Evolutionary conservation across 2,329 filamentous ascomycete species (phyloP), one percentile per base, ranked within the genome.

Genomic region (Beauveria rudraprayagi): DNA sequence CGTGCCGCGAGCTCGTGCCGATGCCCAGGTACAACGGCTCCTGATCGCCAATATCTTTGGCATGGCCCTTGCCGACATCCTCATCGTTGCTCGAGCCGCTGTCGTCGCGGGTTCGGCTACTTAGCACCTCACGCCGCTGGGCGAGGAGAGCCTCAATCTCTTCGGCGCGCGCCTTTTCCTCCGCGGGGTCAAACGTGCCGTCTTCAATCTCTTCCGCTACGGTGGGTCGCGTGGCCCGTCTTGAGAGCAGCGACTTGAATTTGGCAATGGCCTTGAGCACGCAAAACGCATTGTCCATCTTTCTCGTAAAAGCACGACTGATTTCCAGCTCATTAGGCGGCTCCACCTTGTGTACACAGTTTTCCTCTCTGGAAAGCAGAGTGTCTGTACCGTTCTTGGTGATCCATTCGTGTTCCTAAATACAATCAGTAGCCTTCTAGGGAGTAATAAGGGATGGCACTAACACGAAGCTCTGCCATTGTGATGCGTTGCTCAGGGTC

Each of bases 241-340:
- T 69, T 1, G 66, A 68, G n/a, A 94, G 76, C 9, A 95, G 79
- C 56, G 83, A 78, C 72, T 95, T 97, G 78, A 97, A 97, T 62
- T 89, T 90, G 65, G 88, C 87, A 46, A 95, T 93, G 4, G 92
- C 94, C 83, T 91, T 94, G 80, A 97, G 89, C 66, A 97, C 90
- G 57, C 87, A 90, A 61, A 97, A 79, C 2, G 97, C 80, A 70
- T 94, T 88, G 62, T 87, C 87, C 83, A 97, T 92, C 69, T 92
- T 95, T 26, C 84, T 85, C 3, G 94, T 97, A 65, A 97, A 95
- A 16, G 94, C 94, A 65, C 89, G 86, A 68, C 91, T 91, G 70
- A 97, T 84, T 75, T 99, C 94, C 61, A 92, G 86, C 67, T 94
- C 90, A 61, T 93, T 97, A 1, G 93, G 93, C 5, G 87, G 84